Evolutionary conservation across 305 asterid species (phyloP), one percentile per base, ranked within the genome.

Genomic region (Rubia occidens): DNA sequence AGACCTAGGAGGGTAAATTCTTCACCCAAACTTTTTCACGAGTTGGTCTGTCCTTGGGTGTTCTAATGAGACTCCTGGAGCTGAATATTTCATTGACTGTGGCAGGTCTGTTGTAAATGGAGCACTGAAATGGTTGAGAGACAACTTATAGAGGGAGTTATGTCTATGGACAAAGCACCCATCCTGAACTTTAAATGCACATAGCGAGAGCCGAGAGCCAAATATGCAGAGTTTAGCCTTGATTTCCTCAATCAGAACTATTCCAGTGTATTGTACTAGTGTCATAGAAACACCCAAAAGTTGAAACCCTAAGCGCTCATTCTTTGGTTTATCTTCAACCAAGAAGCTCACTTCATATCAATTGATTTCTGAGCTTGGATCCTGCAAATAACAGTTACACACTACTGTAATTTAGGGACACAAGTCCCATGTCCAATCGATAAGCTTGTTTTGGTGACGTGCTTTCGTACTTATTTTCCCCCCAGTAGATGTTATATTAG

Each of bases 41-140:
- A 51, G 20, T 67, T 66, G 45, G 61, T 32, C 37, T 14, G 55
- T 1, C 5, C 66, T 18, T 32, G 8, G 65, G 15, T 67, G 61
- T 20, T 43, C 29, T 18, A 55, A 6, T 53, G 24, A 11, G 18
- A 49, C 55, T 55, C 29, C 18, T 55, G 4, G 11, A 20, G 32
- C 26, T 55, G 4, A 10, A 55, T 21, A 20, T 55, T 54, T 54
- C 58, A 17, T 45, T 21, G 1, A 21, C 21, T 60, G 64, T 78
- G 44, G 85, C 96, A 94, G 99, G 80, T 84, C 95, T 65, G 81
- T 82, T 76, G 89, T 86, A 65, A 88, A 79, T 76, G 96, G 96
- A 81, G 96, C 89, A 68, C 66, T 84, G 15, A 89, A 91, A 73
- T 94, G 99, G 99, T 81, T 94, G 75, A 89, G 79, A 78, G 94